A percentile compares a stretch with the other conserved stretches of the same genome.
phyloP scores from a whole-genome alignment of 139 green algal genomes.

The Astrephomene gubernaculifera region DNA sequence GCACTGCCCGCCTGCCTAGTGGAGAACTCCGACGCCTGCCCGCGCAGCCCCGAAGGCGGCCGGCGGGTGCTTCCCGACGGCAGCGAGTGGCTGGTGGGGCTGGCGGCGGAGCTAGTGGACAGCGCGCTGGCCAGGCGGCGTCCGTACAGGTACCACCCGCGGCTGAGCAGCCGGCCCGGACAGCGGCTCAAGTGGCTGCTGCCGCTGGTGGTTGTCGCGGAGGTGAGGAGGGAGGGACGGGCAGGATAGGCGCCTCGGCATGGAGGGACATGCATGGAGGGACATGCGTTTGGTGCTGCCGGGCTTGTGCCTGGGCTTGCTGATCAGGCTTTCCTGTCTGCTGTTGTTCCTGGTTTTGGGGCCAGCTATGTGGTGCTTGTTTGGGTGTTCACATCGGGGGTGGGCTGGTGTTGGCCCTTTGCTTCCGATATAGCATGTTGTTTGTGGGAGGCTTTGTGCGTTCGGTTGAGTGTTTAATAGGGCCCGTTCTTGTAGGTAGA shows the following conservation, averaged over 20 bases:
- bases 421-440: no score
- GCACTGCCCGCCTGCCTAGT: conserved; percentile 53
- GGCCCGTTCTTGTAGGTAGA: no score
- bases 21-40: conserved; percentile 61
- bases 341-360: neutral
- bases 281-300: neutral
- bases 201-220: conserved; percentile 49
- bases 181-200: conserved; percentile 53
- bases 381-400: neutral
- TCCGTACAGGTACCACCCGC: conserved; percentile 53
- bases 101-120: conserved; percentile 50
- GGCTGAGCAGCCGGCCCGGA: conserved; percentile 40
- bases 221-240: no score
- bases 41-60: conserved; percentile 23
- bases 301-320: neutral
- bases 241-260: neutral
- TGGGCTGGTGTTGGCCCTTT: neutral
- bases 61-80: conserved; percentile 56
- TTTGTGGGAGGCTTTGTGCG: no score
- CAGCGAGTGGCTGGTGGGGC: conserved; percentile 46
- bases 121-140: conserved; percentile 33
- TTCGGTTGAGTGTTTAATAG: no score
- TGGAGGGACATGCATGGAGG: neutral
- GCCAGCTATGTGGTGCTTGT: neutral
- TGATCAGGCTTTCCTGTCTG: neutral